Base-by-base conservation (phyloP, 1,284 basidiomycete species). In the Apiotrichum akiyoshidainum region DNA sequence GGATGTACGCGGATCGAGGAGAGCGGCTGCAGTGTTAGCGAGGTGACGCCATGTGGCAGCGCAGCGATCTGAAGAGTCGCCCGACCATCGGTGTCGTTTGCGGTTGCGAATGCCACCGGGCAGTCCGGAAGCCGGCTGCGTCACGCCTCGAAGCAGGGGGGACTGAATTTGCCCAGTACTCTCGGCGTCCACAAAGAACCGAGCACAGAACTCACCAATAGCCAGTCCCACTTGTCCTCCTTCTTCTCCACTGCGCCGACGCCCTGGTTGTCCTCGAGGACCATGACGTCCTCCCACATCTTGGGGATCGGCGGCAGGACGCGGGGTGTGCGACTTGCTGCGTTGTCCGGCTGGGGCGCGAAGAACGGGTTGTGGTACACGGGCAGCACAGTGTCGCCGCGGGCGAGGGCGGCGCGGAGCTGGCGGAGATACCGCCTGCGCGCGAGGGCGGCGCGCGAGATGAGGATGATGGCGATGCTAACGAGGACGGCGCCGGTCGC, bases 401-500 rank as follows among this genome's bases (percentile, higher is more conserved):
- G 60, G n/a, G 68, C 65, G 17, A 76, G 68, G 5, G 76, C 75
- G 44, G 66, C 68, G 52, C 69, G 67, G 13, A 77, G 65, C 6
- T 67, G 55, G 4, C 66, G 58, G 22, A 68, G 72, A 54, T 72
- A 76, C 45, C 70, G 65, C 13, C 74, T 63, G 17, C 75, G 66
- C 10, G 76, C 55, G 51, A 71, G 57, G 60, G 70, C 69, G 5
- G 75, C 75, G 16, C 77, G 65, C 31, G 71, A 55, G 26, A 79
- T 58, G 11, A 79, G 67, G 4, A 57, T 66, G 35, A 64, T 67
- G 11, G 72, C 70, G 17, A 78, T 75, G 10, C 67, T 37, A 2
- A 62, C 67, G 41, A 78, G 70, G 33, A 78, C 64, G 40, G 76
- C 55, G 52, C 77, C 66, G 34, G 72, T 73, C 33, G 75, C 76